Percentiles rank a stretch among this genome's conserved stretches.
These are phyloP conservation scores for Yamadazyma philogaea DNA, from an alignment of 805 yeast species.

Conservation along the genomic window DNA sequence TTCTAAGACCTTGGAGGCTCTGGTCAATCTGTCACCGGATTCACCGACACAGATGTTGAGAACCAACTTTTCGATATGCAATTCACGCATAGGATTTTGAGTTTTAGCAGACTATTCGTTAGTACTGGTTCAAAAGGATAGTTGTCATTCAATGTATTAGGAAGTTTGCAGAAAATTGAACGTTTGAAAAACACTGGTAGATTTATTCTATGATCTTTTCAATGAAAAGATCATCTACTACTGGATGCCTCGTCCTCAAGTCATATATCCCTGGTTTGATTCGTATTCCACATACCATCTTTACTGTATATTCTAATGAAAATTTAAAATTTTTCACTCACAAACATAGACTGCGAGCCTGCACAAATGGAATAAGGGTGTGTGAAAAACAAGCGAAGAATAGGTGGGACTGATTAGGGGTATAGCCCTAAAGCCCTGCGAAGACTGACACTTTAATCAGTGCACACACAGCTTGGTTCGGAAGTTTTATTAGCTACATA, in stretches of 20 bases:
- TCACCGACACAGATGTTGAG: conserved; percentile 99
- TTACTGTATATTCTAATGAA: conserved; percentile 7
- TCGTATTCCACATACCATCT: conserved; percentile 10
- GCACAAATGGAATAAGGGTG: not conserved
- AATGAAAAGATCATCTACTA: too few species aligned
- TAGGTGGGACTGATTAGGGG: conserved; percentile 5
- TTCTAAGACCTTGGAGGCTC: conserved; percentile 99
- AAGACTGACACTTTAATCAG: too few species aligned
- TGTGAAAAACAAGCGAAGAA: not conserved
- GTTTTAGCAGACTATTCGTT: conserved; percentile 27
- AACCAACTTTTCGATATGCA: conserved; percentile 98
- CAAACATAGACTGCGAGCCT: not conserved
- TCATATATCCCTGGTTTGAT: not conserved
- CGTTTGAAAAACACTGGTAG: too few species aligned
- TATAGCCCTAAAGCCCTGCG: conserved; percentile 4
- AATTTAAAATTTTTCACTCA: conserved; percentile 8
- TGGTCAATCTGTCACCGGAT: conserved; percentile 99
- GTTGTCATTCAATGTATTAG: too few species aligned
- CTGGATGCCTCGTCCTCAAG: too few species aligned
- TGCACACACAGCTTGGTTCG: too few species aligned
- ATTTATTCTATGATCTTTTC: too few species aligned
- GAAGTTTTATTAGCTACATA: too few species aligned
- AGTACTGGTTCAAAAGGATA: not conserved
- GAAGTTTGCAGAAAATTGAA: too few species aligned
- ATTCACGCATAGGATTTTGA: conserved; percentile 97